These are phyloP conservation scores for Lachnellula willkommii DNA, from an alignment of 2,329 filamentous ascomycete genomes.

Conservation along the genomic window DNA sequence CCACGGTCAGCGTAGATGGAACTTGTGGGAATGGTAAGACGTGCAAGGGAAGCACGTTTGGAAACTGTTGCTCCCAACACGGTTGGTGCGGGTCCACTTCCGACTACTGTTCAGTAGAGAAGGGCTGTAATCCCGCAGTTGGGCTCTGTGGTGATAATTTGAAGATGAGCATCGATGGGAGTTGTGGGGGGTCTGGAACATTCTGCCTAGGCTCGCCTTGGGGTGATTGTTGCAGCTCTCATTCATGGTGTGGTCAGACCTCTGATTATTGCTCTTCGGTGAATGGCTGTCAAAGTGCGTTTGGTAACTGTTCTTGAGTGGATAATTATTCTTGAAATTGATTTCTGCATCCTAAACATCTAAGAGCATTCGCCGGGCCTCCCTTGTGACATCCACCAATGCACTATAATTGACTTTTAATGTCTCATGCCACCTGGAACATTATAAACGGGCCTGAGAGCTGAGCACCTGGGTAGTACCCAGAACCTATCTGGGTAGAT, in stretches of 20 bases:
- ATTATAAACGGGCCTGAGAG: no score
- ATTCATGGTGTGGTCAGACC: conserved; percentile 15
- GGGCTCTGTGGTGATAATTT: background rate
- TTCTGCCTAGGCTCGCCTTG: conserved; percentile 10
- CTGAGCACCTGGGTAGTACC: no score
- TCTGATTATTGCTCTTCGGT: conserved; percentile 8
- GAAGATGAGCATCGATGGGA: conserved; percentile 12
- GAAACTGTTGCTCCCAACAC: conserved; percentile 4
- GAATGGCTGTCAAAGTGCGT: conserved; percentile 3
- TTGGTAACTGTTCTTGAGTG: conserved; percentile 2
- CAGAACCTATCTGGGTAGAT: no score
- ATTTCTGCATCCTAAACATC: background rate
- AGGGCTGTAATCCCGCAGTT: background rate
- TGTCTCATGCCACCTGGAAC: no score
- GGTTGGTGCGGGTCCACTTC: conserved; percentile 1
- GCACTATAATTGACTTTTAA: no score
- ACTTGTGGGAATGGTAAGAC: conserved; percentile 3
- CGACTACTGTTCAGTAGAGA: background rate
- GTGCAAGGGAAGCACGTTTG: background rate
- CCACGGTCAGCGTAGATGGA: background rate
- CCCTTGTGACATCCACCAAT: no score
- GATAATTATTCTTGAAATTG: background rate
- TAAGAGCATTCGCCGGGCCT: no score
- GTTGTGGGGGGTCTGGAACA: conserved; percentile 9
- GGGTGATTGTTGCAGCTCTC: conserved; percentile 17